These are phyloP conservation scores for Akebia trifoliata DNA, from an alignment of 164 flowering plant species.

Conservation along the genomic window DNA sequence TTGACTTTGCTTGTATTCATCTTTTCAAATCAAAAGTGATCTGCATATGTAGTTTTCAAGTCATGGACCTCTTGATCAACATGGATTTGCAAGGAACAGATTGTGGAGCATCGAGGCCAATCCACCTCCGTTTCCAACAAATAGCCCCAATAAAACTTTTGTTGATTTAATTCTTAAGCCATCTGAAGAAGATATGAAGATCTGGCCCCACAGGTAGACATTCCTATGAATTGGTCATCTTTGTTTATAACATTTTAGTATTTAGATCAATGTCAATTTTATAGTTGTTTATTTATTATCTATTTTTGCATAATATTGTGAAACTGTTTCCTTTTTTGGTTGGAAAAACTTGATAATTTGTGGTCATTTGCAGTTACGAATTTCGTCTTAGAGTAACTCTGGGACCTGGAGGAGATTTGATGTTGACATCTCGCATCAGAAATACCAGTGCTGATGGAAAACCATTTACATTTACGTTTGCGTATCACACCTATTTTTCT, in stretches of 20 bases:
- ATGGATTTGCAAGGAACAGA: conserved; percentile 96
- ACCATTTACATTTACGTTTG: conserved; percentile 75
- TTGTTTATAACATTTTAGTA: no score
- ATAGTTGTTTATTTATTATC: no score
- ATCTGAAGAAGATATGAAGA: conserved; percentile 71
- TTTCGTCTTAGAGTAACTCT: conserved; percentile 70
- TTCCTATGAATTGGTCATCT: no score
- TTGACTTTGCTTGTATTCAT: conserved; percentile 4
- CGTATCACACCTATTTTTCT: conserved; percentile 82
- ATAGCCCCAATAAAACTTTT: conserved; percentile 41
- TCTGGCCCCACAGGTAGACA: conserved; percentile 85
- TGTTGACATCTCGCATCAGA: conserved; percentile 82
- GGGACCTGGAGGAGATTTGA: conserved; percentile 78
- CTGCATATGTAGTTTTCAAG: conserved; percentile 56
- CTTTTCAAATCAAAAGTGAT: conserved; percentile 7
- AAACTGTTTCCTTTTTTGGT: not conserved
- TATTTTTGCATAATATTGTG: no score
- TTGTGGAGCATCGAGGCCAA: conserved; percentile 73
- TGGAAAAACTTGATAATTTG: conserved; percentile 6
- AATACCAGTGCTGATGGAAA: conserved; percentile 68
- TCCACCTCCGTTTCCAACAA: conserved; percentile 71
- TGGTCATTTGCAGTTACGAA: conserved; percentile 60
- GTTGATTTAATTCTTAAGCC: conserved; percentile 78
- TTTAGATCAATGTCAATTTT: no score
- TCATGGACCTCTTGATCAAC: conserved; percentile 69